Percentiles rank a stretch among this genome's conserved stretches.
These are phyloP conservation scores for Tetramitus jugosus DNA, from an alignment of 208 protist species.

Conservation along the genomic window DNA sequence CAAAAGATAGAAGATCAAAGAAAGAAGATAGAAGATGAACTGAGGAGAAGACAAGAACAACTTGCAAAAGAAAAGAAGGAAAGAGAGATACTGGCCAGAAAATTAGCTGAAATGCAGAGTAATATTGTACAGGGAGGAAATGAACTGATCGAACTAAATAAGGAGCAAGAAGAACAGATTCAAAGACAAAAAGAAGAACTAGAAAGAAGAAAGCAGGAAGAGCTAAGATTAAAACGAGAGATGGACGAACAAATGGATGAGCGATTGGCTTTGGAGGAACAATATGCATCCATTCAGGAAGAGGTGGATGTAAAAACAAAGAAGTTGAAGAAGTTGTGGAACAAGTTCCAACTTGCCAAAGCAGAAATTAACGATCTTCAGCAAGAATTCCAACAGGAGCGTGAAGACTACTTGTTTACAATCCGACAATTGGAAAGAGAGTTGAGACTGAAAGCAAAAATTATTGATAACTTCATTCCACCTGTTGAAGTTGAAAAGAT, in stretches of 20 bases:
- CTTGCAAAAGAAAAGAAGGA: constrained; percentile 20
- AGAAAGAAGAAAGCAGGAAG: constrained; percentile 26
- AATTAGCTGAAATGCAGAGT: constrained; percentile 23
- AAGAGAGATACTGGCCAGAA: constrained; percentile 16
- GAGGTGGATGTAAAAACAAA: constrained; percentile 39
- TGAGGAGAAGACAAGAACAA: neutral
- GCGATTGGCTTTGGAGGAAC: constrained; percentile 27
- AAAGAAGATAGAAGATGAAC: neutral
- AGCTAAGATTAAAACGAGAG: constrained; percentile 28
- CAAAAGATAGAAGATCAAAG: neutral
- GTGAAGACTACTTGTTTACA: constrained; percentile 41
- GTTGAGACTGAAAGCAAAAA: constrained; percentile 37
- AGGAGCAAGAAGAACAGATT: constrained; percentile 33
- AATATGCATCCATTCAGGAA: constrained; percentile 39
- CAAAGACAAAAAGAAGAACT: constrained; percentile 29
- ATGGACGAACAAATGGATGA: constrained; percentile 35
- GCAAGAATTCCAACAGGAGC: constrained; percentile 39
- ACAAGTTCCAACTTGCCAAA: constrained; percentile 39
- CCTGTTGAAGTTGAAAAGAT: constrained; percentile 35
- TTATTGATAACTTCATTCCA: constrained; percentile 46
- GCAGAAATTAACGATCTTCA: constrained; percentile 44
- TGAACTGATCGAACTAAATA: constrained; percentile 19
- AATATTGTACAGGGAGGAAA: neutral
- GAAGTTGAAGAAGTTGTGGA: constrained; percentile 45
- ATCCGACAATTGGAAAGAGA: constrained; percentile 38